phyloP scores from a whole-genome alignment of 2,329 filamentous ascomycete species.

The Neophaeococcomyces mojaviensis region DNA sequence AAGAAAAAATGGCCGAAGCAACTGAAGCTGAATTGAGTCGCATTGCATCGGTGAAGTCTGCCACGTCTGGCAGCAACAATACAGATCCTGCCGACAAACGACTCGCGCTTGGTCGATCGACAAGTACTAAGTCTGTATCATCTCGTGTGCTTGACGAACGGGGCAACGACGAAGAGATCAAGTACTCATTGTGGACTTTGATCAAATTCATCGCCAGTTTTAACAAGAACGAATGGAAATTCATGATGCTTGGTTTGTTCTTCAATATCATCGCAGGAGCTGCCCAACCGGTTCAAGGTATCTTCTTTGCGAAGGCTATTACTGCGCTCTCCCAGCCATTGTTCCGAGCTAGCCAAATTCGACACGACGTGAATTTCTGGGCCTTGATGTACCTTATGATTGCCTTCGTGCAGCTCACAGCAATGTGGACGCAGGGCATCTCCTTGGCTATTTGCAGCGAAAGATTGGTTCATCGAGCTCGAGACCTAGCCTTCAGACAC shows the following conservation, averaged over 20 bases:
- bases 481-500: conserved; percentile 72
- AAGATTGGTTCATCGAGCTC: conserved; percentile 71
- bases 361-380: conserved; percentile 75
- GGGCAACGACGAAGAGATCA: conserved; percentile 41
- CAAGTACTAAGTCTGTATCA: conserved; percentile 53
- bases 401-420: conserved; percentile 63
- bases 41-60: conserved; percentile 29
- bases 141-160: conserved; percentile 60
- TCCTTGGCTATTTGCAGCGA: conserved; percentile 83
- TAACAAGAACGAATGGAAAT: conserved; percentile 63
- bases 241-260: conserved; percentile 66
- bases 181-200: conserved; percentile 67
- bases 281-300: conserved; percentile 66
- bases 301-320: conserved; percentile 88
- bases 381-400: conserved; percentile 82
- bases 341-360: conserved; percentile 49
- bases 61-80: conserved; percentile 2
- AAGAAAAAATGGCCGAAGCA: conserved; percentile 23
- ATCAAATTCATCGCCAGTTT: conserved; percentile 74
- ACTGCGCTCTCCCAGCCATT: conserved; percentile 56
- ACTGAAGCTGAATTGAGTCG: conserved; percentile 26
- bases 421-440: conserved; percentile 61
- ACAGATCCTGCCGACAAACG: conserved; percentile 29
- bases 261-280: conserved; percentile 72
- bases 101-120: conserved; percentile 32